These are phyloP conservation scores for Blastobotrys malaysiensis DNA, from an alignment of 1,139 yeast genomes.

Conservation along the genomic window DNA sequence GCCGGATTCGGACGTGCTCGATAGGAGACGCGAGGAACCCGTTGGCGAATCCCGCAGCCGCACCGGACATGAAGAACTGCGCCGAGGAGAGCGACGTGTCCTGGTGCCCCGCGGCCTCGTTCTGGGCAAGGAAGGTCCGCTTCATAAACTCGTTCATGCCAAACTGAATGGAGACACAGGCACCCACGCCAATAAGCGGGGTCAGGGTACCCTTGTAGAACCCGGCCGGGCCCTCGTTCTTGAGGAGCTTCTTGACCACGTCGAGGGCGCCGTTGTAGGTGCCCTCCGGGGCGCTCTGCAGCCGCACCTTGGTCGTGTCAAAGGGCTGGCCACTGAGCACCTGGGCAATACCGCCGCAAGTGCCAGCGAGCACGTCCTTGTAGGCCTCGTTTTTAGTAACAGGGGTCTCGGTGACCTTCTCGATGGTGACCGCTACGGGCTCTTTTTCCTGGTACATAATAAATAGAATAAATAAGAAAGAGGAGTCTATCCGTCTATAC, in stretches of 20 bases:
- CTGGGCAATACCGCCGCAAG: constrained; percentile 88
- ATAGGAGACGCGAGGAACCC: constrained; percentile 86
- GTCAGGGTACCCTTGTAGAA: constrained; percentile 86
- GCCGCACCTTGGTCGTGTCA: constrained; percentile 86
- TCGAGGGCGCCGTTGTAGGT: constrained; percentile 69
- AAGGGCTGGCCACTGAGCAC: constrained; percentile 96
- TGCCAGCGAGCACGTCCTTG: constrained; percentile 84
- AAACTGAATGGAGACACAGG: constrained; percentile 80
- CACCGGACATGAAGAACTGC: constrained; percentile 77
- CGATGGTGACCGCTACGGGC: background rate
- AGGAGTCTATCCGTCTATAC: background rate
- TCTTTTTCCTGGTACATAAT: background rate
- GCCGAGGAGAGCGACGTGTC: constrained; percentile 38
- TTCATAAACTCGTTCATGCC: constrained; percentile 95
- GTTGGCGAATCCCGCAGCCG: constrained; percentile 84
- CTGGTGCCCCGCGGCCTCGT: constrained; percentile 36
- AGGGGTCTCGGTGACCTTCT: background rate
- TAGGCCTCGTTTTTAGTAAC: constrained; percentile 44
- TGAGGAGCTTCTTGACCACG: constrained; percentile 62
- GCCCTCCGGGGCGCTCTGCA: constrained; percentile 80
- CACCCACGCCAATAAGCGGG: constrained; percentile 90
- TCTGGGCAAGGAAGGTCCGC: constrained; percentile 50
- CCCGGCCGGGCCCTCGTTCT: constrained; percentile 72
- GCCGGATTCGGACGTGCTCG: constrained; percentile 85
- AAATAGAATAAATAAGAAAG: background rate